Evolutionary conservation across 192 early-diverging fungal species (phyloP).

Genomic region (Mortierella alpina): DNA sequence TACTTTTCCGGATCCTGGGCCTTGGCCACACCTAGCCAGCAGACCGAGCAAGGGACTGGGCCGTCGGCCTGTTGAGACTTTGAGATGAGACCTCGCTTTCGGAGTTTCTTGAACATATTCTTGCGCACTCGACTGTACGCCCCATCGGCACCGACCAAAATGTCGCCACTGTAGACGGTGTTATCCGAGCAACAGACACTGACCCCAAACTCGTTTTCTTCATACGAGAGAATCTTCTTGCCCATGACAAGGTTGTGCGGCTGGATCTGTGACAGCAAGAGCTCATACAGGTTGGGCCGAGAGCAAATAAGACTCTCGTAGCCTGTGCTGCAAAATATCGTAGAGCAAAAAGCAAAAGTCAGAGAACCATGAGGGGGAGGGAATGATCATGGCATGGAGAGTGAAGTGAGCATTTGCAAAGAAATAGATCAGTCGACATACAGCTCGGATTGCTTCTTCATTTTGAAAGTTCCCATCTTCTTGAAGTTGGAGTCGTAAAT

Average conservation of each 20-base stretch:
- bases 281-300: conserved; percentile 19
- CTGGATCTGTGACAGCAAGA: conserved; percentile 19
- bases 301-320: conserved; percentile 12
- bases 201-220: conserved; percentile 38
- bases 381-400: not conserved
- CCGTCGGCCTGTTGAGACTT: not conserved
- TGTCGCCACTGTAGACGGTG: conserved; percentile 45
- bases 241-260: conserved; percentile 20
- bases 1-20: conserved; percentile 2
- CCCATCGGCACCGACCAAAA: conserved; percentile 54
- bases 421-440: not conserved
- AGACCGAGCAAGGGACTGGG: not conserved
- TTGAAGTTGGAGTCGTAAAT: conserved; percentile 9
- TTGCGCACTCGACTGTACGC: conserved; percentile 41
- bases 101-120: conserved; percentile 11
- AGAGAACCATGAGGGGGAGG: not conserved
- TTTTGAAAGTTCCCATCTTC: not conserved
- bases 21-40: conserved; percentile 1
- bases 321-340: conserved; percentile 6
- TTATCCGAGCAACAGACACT: conserved; percentile 33
- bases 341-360: not conserved
- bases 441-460: conserved; percentile 1
- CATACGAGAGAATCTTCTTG: conserved; percentile 34
- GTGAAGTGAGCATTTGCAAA: not conserved
- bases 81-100: not conserved